These are phyloP conservation scores for Taiozyma sp. DNA, from an alignment of 1,139 yeast species.

Conservation along the genomic window DNA sequence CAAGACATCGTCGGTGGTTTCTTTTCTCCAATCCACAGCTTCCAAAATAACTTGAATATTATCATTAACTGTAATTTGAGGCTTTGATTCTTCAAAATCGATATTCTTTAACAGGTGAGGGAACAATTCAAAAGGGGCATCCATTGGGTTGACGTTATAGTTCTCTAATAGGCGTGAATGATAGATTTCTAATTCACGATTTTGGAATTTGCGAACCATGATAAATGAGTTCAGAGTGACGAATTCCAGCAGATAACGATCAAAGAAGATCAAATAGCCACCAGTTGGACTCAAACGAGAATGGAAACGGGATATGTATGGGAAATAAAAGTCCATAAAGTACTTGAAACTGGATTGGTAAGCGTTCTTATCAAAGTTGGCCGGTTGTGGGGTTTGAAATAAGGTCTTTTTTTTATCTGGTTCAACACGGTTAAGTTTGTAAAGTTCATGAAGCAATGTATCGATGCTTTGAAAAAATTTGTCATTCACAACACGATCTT, in stretches of 20 bases:
- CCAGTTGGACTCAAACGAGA: background rate
- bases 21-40: conserved; percentile 27
- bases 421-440: background rate
- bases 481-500: background rate
- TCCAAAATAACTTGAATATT: conserved; percentile 25
- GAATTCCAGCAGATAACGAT: conserved; percentile 7
- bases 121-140: background rate
- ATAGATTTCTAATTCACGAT: background rate
- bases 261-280: background rate
- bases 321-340: background rate
- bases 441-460: background rate
- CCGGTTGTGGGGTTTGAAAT: background rate
- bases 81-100: background rate
- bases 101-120: background rate
- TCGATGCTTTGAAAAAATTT: background rate
- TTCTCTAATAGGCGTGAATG: background rate
- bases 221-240: conserved; percentile 8
- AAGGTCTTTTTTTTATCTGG: background rate
- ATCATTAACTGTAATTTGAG: conserved; percentile 1
- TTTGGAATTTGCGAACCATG: conserved; percentile 5
- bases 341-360: background rate
- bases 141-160: background rate
- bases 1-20: conserved; percentile 27
- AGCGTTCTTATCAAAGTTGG: background rate
- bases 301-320: background rate